These are phyloP conservation scores for Cryomyces minteri DNA, from an alignment of 495 filamentous ascomycete species.

Conservation along the genomic window DNA sequence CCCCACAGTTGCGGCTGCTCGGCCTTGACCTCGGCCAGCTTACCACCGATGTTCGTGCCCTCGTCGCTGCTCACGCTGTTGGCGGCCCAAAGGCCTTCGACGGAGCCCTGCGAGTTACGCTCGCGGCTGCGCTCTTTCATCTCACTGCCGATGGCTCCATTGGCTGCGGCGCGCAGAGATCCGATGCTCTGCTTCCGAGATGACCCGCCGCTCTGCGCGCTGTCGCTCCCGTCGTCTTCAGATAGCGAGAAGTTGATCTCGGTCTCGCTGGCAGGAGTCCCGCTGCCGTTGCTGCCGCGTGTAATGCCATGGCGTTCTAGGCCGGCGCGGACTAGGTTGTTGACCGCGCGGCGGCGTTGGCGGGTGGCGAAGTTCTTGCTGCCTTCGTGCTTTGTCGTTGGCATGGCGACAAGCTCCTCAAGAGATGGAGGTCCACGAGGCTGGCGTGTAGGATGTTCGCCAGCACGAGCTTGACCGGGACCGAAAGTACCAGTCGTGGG, in stretches of 20 bases:
- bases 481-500: conserved; percentile 80
- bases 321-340: conserved; percentile 78
- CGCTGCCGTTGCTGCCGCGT: conserved; percentile 50
- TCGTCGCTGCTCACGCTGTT: conserved; percentile 46
- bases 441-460: conserved; percentile 87
- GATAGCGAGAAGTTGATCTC: conserved; percentile 54
- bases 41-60: conserved; percentile 32
- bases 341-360: conserved; percentile 78
- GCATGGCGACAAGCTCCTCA: conserved; percentile 79
- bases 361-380: conserved; percentile 97
- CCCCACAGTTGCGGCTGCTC: conserved; percentile 16
- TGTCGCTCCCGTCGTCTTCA: conserved; percentile 63
- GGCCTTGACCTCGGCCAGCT: conserved; percentile 28
- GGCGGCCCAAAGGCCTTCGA: conserved; percentile 33
- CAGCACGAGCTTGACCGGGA: conserved; percentile 78
- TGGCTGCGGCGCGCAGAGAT: conserved; percentile 59
- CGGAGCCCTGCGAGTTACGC: conserved; percentile 20
- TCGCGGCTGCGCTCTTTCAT: conserved; percentile 41
- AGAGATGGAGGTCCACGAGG: conserved; percentile 82
- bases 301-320: conserved; percentile 61
- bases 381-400: conserved; percentile 85
- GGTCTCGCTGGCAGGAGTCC: conserved; percentile 76
- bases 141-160: conserved; percentile 75
- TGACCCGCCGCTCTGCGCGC: conserved; percentile 33
- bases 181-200: conserved; percentile 63